Evolutionary conservation across 257 asterid genomes (phyloP).

Genomic region (Nicotiana otophora): DNA sequence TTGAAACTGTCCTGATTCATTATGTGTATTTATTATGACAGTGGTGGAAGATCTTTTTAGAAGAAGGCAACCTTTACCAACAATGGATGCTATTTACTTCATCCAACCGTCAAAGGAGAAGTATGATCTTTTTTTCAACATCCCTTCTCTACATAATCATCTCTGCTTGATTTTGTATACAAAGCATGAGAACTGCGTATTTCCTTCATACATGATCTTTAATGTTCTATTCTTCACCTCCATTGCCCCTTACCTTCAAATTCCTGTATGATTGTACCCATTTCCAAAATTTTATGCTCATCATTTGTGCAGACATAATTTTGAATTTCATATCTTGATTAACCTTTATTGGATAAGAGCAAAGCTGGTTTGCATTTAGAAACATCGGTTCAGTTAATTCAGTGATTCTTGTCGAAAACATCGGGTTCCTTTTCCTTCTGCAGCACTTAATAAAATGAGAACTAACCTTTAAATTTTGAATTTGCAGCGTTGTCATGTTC

Average conservation of each 20-base stretch:
- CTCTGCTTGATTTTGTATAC: constrained; percentile 1
- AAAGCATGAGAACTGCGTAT: background rate
- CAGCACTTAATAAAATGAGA: constrained; percentile 1
- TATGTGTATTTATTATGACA: constrained; percentile 24
- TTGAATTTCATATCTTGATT: background rate
- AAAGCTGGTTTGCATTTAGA: background rate
- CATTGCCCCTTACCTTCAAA: background rate
- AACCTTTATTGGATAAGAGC: background rate
- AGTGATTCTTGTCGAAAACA: background rate
- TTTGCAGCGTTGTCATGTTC: constrained; percentile 87
- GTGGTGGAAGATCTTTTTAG: constrained; percentile 99
- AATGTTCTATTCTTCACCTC: background rate
- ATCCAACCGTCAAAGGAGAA: constrained; percentile 93
- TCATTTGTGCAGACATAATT: background rate
- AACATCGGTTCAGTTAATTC: background rate
- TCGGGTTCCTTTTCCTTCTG: background rate
- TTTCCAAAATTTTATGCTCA: constrained; percentile 1
- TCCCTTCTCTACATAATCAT: constrained; percentile 6
- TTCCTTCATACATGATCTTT: background rate
- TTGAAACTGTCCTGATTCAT: background rate
- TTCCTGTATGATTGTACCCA: background rate
- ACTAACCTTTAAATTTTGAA: constrained; percentile 33
- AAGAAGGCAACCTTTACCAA: constrained; percentile 96
- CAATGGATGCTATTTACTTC: constrained; percentile 92
- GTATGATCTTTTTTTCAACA: constrained; percentile 37